phyloP scores from a whole-genome alignment of 192 early-diverging fungal genomes.

The Coemansia sp. region DNA sequence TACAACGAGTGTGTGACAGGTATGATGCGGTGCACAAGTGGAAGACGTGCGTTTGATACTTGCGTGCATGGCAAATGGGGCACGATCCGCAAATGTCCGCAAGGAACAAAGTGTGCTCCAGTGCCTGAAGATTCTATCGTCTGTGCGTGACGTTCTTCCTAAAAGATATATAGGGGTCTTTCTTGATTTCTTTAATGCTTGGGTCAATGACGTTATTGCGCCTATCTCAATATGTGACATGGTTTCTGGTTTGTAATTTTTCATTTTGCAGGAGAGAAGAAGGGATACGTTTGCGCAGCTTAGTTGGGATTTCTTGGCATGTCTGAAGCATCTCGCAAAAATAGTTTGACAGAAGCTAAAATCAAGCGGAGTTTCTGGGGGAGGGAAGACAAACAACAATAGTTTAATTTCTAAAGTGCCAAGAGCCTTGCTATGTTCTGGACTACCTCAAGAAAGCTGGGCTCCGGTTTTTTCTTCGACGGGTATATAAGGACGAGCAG shows the following conservation, averaged over 20 bases:
- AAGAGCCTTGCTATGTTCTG: too few species aligned
- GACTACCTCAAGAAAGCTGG: too few species aligned
- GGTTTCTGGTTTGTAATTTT: too few species aligned
- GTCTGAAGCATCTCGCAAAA: neutral
- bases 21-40: slow-evolving; percentile 19
- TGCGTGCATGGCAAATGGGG: slow-evolving; percentile 47
- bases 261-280: neutral
- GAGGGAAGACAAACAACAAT: too few species aligned
- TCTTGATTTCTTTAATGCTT: neutral
- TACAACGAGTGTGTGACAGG: neutral
- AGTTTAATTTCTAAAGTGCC: too few species aligned
- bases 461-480: too few species aligned
- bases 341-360: neutral
- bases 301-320: slow-evolving; percentile 7
- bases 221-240: too few species aligned
- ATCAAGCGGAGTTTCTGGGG: too few species aligned
- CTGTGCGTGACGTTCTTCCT: slow-evolving; percentile 17
- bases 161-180: neutral
- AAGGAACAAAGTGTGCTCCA: slow-evolving; percentile 25
- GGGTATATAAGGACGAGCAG: too few species aligned
- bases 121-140: slow-evolving; percentile 16
- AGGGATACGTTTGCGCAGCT: neutral
- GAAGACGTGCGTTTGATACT: slow-evolving; percentile 25
- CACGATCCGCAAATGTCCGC: slow-evolving; percentile 26
- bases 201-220: neutral